Evolutionary conservation across 768 basidiomycete genomes (phyloP), one percentile per base, ranked within the genome.

Genomic region (Leccinum ochraceum): DNA sequence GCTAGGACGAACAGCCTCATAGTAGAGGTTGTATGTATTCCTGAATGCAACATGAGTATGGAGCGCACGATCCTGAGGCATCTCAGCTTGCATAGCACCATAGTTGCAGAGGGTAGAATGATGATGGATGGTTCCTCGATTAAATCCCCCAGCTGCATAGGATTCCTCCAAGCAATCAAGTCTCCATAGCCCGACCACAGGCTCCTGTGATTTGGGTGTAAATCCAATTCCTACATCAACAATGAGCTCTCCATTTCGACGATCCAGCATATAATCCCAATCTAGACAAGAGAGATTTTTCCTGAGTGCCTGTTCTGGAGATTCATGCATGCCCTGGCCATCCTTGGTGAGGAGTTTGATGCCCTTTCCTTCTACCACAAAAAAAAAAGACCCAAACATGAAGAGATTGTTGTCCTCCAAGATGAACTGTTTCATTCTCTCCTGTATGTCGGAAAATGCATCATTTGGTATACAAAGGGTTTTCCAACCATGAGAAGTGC

Each of bases 21-120:
- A 68, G 13, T 46, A 53, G 8, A 68, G 61, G 7, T 68, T 68
- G 58, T 69, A 69, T 4, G 63, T 52, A 34, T 26, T 67, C 28
- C 51, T 8, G 50, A 68, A 69, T 1, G 55, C 30, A 2, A 66
- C 11, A 11, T 69, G 67, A 0, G 56, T 63, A 2, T 62, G 58
- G 1, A 42, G 37, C 0, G 24, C 59, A 48, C 37, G 24, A 6
- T 65, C 56, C 22, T 62, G 34, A 11, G 32, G 6, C 61, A 68
- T 69, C 16, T 63, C 54, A 3, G 66, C 67, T 36, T 69, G 66
- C 2, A 69, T 8, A 2, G 28, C 66, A 10, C 44, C n/a, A 46
- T 46, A 46, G 44, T 46, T 46, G 44, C n/a, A 5, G 4, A 46
- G 44, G 2, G 44, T 46, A 20, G 8, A 46, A 17, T 46, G 44